phyloP scores from a whole-genome alignment of 139 green algal species.

The Penium margaritaceum region DNA sequence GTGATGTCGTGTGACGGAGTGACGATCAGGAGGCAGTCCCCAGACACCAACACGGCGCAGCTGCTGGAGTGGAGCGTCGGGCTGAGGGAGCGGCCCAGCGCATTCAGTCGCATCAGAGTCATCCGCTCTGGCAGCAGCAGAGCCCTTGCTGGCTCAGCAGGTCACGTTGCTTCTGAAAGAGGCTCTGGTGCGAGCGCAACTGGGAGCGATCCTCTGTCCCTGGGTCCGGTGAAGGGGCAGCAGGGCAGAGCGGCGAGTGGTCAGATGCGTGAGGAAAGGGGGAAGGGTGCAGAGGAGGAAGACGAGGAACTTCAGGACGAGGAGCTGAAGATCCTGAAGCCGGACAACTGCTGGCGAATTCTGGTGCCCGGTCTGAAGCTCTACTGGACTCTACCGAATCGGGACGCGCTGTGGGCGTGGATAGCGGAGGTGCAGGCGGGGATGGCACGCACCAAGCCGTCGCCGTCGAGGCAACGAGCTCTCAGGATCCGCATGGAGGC shows the following conservation, averaged over 20 bases:
- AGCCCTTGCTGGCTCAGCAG: too few species aligned
- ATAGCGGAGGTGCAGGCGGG: constrained; percentile 7
- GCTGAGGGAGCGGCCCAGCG: too few species aligned
- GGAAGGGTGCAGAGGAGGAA: neutral
- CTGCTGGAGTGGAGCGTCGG: constrained; percentile 17
- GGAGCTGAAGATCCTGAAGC: neutral
- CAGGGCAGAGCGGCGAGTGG: neutral
- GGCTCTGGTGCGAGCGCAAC: too few species aligned
- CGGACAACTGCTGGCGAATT: constrained; percentile 39
- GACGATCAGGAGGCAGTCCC: constrained; percentile 16
- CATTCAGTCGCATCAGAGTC: too few species aligned
- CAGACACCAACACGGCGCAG: constrained; percentile 5
- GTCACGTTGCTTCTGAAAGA: too few species aligned
- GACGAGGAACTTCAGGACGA: neutral
- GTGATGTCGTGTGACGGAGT: constrained; percentile 5
- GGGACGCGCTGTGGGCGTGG: constrained; percentile 37
- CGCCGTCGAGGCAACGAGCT: constrained; percentile 20
- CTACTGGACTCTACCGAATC: constrained; percentile 31
- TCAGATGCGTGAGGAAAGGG: neutral
- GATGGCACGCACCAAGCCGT: constrained; percentile 27
- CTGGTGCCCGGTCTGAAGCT: constrained; percentile 21
- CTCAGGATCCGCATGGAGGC: constrained; percentile 27
- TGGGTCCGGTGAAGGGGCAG: neutral
- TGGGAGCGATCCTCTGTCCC: too few species aligned
- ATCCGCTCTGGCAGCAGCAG: too few species aligned